Evolutionary conservation across 208 protist species (phyloP).

Genomic region (Wallacemonas collosoma): DNA sequence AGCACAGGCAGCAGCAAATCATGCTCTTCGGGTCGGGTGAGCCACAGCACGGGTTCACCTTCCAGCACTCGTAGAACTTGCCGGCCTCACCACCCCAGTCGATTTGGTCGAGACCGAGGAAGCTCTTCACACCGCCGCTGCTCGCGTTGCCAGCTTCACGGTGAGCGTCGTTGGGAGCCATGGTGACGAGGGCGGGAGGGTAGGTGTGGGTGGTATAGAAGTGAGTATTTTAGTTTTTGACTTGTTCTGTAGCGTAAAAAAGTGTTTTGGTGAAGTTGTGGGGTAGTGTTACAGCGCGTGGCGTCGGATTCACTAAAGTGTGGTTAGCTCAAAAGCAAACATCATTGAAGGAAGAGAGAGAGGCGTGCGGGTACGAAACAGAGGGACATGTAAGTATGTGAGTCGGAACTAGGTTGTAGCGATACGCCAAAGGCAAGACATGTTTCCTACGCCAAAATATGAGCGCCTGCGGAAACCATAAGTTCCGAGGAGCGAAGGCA

Average conservation of each 20-base stretch:
- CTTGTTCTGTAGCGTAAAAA: neutral
- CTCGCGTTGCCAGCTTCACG: slow-evolving; percentile 17
- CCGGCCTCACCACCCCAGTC: slow-evolving; percentile 54
- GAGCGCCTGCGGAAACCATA: too few relatives aligned
- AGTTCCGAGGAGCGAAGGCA: too few relatives aligned
- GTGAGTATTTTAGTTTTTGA: neutral
- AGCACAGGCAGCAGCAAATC: slow-evolving; percentile 50
- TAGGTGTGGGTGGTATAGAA: too few relatives aligned
- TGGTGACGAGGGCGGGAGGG: neutral
- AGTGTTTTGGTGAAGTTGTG: neutral
- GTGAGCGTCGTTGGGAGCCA: slow-evolving; percentile 21
- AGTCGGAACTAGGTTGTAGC: neutral
- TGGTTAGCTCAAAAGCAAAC: too few relatives aligned
- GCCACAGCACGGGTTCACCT: slow-evolving; percentile 61
- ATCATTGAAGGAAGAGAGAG: too few relatives aligned
- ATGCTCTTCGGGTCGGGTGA: slow-evolving; percentile 42
- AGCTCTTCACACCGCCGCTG: slow-evolving; percentile 21
- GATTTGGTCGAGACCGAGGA: slow-evolving; percentile 53
- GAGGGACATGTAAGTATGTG: neutral
- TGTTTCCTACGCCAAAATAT: too few relatives aligned
- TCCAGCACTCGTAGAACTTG: slow-evolving; percentile 69
- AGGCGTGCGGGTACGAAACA: neutral
- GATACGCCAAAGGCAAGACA: too few relatives aligned
- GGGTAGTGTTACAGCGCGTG: neutral
- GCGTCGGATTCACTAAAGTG: too few relatives aligned